Conservation (phyloP, 768 basidiomycete genomes). For the Pleurotus pulmonarius region DNA sequence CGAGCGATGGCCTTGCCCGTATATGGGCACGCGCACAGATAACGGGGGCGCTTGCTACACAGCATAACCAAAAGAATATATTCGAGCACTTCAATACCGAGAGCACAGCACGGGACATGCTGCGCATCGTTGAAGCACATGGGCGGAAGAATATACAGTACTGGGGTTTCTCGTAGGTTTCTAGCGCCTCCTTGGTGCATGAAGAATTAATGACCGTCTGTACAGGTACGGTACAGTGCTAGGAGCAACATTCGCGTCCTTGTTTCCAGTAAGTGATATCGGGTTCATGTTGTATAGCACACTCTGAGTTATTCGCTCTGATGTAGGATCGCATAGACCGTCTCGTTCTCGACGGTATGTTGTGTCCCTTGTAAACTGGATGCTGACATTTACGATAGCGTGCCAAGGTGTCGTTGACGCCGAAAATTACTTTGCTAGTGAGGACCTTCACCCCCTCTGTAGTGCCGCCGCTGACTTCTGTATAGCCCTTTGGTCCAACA, state of each 20-base stretch:
- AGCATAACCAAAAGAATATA: slow-evolving; percentile 20
- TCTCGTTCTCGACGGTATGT: slow-evolving; percentile 25
- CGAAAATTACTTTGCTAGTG: slow-evolving; percentile 21
- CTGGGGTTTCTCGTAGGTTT: not conserved
- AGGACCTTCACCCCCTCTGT: not conserved
- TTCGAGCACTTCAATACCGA: slow-evolving; percentile 32
- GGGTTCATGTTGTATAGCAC: not conserved
- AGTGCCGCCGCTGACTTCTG: not conserved
- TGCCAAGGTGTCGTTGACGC: slow-evolving; percentile 18
- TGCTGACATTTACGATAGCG: too few relatives aligned
- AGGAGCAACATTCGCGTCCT: not conserved
- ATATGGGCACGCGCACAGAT: slow-evolving; percentile 29
- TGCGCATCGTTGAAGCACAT: slow-evolving; percentile 9
- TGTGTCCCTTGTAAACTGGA: not conserved
- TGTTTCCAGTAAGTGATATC: not conserved
- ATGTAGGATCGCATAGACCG: slow-evolving; percentile 27
- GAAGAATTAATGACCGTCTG: too few relatives aligned
- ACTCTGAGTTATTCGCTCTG: not conserved
- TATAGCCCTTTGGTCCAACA: slow-evolving; percentile 14
- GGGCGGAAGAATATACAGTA: not conserved
- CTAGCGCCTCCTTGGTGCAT: too few relatives aligned
- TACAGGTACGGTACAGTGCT: slow-evolving; percentile 1
- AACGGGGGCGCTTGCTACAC: slow-evolving; percentile 26
- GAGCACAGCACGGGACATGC: slow-evolving; percentile 34
- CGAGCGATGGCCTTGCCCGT: slow-evolving; percentile 21